Evolutionary conservation across 2,329 filamentous ascomycete genomes (phyloP).

Genomic region (Trichoderma harzianum): DNA sequence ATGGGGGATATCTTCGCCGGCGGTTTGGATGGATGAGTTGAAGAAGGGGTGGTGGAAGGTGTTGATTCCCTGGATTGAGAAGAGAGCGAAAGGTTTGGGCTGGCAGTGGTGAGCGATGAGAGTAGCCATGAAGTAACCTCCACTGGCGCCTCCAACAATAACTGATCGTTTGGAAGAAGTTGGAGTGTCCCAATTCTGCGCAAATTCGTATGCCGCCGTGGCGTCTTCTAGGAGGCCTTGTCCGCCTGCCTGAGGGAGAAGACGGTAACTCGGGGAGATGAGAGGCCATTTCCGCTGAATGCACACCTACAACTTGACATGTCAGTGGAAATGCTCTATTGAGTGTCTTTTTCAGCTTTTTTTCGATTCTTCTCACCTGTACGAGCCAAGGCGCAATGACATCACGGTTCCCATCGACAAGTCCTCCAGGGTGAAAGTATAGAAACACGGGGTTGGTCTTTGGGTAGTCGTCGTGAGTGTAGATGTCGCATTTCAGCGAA

Average conservation of each 20-base stretch:
- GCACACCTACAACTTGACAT: constrained; percentile 25
- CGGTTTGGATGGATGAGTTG: constrained; percentile 32
- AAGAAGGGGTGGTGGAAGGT: constrained; percentile 37
- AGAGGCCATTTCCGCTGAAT: constrained; percentile 32
- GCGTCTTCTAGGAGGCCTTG: constrained; percentile 31
- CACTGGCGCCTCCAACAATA: constrained; percentile 34
- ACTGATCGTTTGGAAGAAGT: constrained; percentile 25
- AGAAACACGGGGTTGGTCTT: constrained; percentile 30
- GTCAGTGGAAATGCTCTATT: not conserved
- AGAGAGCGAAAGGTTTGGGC: constrained; percentile 31
- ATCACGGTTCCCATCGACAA: constrained; percentile 32
- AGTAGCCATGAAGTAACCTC: constrained; percentile 34
- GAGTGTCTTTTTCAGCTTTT: not conserved
- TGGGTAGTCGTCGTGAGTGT: constrained; percentile 26
- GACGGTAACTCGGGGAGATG: constrained; percentile 35
- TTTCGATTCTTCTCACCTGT: constrained; percentile 25
- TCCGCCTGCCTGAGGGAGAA: constrained; percentile 32
- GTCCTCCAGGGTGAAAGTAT: constrained; percentile 37
- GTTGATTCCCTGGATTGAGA: constrained; percentile 36
- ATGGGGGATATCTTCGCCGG: constrained; percentile 27
- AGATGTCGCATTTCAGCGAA: constrained; percentile 36
- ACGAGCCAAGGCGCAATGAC: constrained; percentile 37
- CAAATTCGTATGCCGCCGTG: constrained; percentile 32
- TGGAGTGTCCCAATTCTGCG: constrained; percentile 23
- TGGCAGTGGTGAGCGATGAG: constrained; percentile 30